phyloP scores from a whole-genome alignment of 1,284 basidiomycete species.

The Trichosporon inkin region DNA sequence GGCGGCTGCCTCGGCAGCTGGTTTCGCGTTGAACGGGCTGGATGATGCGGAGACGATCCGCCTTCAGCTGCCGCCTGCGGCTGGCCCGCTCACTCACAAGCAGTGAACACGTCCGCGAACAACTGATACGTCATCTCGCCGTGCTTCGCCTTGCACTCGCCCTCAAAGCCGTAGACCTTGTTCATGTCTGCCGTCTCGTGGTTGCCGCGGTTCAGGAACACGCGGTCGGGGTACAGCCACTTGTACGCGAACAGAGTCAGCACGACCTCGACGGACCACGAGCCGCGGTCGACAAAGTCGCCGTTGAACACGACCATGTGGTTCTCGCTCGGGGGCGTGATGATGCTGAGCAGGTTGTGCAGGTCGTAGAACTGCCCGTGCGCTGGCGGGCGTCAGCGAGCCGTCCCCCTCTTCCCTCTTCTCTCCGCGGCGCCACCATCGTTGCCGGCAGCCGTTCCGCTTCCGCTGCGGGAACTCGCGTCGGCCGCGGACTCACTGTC shows the following conservation, averaged over 20 bases:
- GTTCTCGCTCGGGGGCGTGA: conserved; percentile 72
- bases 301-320: conserved; percentile 88
- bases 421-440: too few species aligned
- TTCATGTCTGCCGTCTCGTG: conserved; percentile 83
- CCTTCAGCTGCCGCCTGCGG: not conserved
- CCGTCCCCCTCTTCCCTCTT: too few species aligned
- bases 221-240: conserved; percentile 84
- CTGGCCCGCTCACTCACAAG: conserved; percentile 56
- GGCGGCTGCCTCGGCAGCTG: not conserved
- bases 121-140: conserved; percentile 85
- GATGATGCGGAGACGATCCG: too few species aligned
- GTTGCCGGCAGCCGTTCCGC: too few species aligned
- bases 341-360: conserved; percentile 78
- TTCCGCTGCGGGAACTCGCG: too few species aligned
- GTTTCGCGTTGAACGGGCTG: too few species aligned
- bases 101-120: conserved; percentile 86
- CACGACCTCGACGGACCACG: conserved; percentile 93
- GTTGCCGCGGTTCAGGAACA: conserved; percentile 92
- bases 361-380: conserved; percentile 86
- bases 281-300: conserved; percentile 94
- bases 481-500: conserved; percentile 56
- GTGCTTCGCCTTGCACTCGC: conserved; percentile 92
- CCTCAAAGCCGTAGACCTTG: conserved; percentile 87
- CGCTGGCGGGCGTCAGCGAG: conserved; percentile 16
- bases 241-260: conserved; percentile 93